A percentile compares a stretch with the other conserved stretches of the same genome.
Conservation (phyloP, 306 rosid genomes). For the Vigna mungo region DNA sequence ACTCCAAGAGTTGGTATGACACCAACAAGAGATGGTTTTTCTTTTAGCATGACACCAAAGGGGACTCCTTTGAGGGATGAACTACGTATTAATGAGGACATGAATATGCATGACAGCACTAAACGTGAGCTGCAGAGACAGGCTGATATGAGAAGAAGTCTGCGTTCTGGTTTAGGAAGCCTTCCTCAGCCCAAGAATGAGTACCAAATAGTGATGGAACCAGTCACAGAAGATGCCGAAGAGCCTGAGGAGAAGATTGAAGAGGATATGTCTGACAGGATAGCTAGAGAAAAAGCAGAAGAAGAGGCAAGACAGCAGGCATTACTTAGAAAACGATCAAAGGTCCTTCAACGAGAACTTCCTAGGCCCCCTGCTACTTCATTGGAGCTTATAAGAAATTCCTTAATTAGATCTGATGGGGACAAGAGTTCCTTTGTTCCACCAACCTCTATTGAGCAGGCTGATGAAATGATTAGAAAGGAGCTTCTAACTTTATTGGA, state of each 20-base stretch:
- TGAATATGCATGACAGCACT: slow-evolving; percentile 64
- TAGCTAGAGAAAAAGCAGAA: slow-evolving; percentile 82
- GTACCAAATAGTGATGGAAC: slow-evolving; percentile 84
- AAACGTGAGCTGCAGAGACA: slow-evolving; percentile 77
- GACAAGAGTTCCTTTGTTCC: slow-evolving; percentile 94
- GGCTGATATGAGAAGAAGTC: slow-evolving; percentile 71
- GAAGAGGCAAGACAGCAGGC: slow-evolving; percentile 87
- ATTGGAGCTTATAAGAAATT: slow-evolving; percentile 74
- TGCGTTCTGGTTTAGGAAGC: slow-evolving; percentile 65
- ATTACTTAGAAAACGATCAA: slow-evolving; percentile 84
- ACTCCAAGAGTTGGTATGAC: slow-evolving; percentile 86
- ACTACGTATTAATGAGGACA: slow-evolving; percentile 79
- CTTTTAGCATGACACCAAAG: slow-evolving; percentile 79
- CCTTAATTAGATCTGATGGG: slow-evolving; percentile 80
- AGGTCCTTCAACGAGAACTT: slow-evolving; percentile 91
- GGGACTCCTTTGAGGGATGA: slow-evolving; percentile 90
- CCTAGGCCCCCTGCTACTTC: slow-evolving; percentile 89
- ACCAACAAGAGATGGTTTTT: slow-evolving; percentile 76
- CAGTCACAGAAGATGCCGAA: slow-evolving; percentile 77
- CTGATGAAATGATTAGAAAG: slow-evolving; percentile 82
- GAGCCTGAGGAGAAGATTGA: slow-evolving; percentile 80
- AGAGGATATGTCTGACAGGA: slow-evolving; percentile 92
- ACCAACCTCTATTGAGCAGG: slow-evolving; percentile 83
- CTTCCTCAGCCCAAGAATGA: slow-evolving; percentile 87
- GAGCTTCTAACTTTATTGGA: slow-evolving; percentile 76